These are phyloP conservation scores for Digitaria exilis DNA, from an alignment of 202 grass and related monocot genomes.

Conservation along the genomic window DNA sequence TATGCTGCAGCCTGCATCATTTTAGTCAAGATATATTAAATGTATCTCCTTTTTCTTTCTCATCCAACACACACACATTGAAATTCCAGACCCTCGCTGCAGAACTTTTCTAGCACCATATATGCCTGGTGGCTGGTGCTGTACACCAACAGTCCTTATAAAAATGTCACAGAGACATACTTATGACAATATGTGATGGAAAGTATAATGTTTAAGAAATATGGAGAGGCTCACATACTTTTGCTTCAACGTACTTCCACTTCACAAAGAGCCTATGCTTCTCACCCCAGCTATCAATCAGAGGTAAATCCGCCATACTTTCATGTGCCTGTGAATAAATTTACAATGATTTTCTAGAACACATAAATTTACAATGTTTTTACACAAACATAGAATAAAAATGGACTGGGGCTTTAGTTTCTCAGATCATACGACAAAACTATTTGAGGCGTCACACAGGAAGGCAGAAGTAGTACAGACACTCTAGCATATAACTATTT, in stretches of 20 bases:
- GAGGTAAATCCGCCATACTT: constrained; percentile 46
- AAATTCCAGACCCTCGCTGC: neutral
- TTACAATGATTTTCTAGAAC: neutral
- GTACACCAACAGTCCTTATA: neutral
- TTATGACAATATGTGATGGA: neutral
- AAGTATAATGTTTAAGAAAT: constrained; percentile 9
- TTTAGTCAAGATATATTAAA: neutral
- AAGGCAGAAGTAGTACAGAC: neutral
- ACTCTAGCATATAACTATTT: neutral
- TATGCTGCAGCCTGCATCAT: constrained; percentile 66
- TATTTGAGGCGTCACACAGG: neutral
- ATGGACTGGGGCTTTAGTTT: neutral
- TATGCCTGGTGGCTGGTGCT: neutral
- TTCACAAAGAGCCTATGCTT: constrained; percentile 65
- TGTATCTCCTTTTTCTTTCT: neutral
- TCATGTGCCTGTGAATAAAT: constrained; percentile 51
- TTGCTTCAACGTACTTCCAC: constrained; percentile 75
- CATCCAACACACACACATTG: neutral
- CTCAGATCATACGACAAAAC: neutral
- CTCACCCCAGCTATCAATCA: constrained; percentile 62
- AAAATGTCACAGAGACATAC: neutral
- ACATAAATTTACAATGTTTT: neutral
- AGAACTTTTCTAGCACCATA: neutral
- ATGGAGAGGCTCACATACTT: constrained; percentile 37
- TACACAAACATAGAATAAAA: neutral